phyloP scores from a whole-genome alignment of 352 stramenopile species.

The Globisporangium megalacanthum region DNA sequence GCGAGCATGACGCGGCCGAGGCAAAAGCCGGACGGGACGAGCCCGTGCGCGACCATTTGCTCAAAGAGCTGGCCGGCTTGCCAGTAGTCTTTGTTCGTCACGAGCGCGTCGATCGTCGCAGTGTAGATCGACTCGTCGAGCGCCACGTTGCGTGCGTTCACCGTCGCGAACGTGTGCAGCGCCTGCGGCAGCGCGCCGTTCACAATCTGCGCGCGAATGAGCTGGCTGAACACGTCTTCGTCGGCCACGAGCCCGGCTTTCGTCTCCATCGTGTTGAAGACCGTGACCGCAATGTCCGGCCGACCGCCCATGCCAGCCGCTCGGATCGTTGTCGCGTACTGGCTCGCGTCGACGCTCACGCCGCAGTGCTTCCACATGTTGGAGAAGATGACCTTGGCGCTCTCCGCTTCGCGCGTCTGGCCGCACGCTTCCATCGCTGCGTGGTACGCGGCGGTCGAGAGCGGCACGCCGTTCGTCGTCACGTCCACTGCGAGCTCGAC shows the following conservation, averaged over 20 bases:
- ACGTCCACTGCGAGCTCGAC: constrained; percentile 39
- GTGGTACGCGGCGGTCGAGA: constrained; percentile 69
- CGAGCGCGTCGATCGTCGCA: constrained; percentile 62
- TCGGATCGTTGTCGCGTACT: constrained; percentile 61
- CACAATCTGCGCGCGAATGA: constrained; percentile 77
- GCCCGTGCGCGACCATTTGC: constrained; percentile 61
- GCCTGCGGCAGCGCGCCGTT: constrained; percentile 58
- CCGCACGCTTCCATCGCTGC: constrained; percentile 70
- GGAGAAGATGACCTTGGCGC: constrained; percentile 42
- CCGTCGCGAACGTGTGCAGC: constrained; percentile 65
- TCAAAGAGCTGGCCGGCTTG: constrained; percentile 64
- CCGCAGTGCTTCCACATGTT: constrained; percentile 23
- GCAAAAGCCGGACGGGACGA: constrained; percentile 66
- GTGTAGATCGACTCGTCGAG: constrained; percentile 76
- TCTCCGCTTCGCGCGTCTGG: constrained; percentile 45
- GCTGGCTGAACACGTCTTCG: constrained; percentile 49
- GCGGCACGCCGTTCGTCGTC: constrained; percentile 34
- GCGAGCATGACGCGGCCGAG: constrained; percentile 71
- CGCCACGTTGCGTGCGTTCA: constrained; percentile 38
- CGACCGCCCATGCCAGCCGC: constrained; percentile 56
- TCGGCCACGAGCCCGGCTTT: constrained; percentile 34
- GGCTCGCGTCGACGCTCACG: constrained; percentile 19
- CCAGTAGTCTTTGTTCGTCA: constrained; percentile 55
- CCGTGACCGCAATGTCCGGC: constrained; percentile 39
- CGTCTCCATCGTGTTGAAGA: constrained; percentile 70